Percentiles rank a stretch among this genome's conserved stretches.
phyloP scores from a whole-genome alignment of 805 yeast species.

The Sugiyamaella mastotermitis region DNA sequence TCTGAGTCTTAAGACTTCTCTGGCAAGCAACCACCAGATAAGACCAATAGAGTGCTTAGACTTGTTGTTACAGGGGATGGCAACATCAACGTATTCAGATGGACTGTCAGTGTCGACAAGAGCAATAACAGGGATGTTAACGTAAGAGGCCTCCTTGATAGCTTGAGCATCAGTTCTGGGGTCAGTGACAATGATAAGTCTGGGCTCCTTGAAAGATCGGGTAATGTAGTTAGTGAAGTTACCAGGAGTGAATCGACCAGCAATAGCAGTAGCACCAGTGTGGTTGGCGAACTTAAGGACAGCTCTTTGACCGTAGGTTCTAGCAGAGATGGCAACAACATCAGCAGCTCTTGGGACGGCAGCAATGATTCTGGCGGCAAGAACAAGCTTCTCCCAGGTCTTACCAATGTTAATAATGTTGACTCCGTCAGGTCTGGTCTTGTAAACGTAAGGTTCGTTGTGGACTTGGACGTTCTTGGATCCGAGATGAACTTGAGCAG shows the following conservation, averaged over 20 bases:
- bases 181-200: conserved; percentile 97
- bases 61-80: conserved; percentile 99
- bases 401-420: conserved; percentile 96
- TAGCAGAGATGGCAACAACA: conserved; percentile 97
- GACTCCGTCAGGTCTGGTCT: conserved; percentile 99
- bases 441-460: conserved; percentile 70
- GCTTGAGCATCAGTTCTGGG: conserved; percentile 99
- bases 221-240: conserved; percentile 99
- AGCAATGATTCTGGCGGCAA: conserved; percentile 99
- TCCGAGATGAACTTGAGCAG: conserved; percentile 99
- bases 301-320: conserved; percentile 99
- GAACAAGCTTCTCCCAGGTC: conserved; percentile 99
- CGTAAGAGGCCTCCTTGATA: conserved; percentile 99
- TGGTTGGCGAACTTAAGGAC: conserved; percentile 98
- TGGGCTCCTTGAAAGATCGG: conserved; percentile 99
- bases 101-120: conserved; percentile 98
- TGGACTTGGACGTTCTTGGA: conserved; percentile 99
- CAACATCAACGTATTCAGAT: conserved; percentile 97
- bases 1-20: conserved; percentile 99
- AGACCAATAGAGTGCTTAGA: conserved; percentile 99
- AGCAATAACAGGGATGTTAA: conserved; percentile 99
- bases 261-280: conserved; percentile 99
- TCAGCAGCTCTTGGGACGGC: conserved; percentile 98
- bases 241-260: conserved; percentile 99
- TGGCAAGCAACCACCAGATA: conserved; percentile 98